Conservation (phyloP, 352 stramenopile species). For the Pythium brassicae region DNA sequence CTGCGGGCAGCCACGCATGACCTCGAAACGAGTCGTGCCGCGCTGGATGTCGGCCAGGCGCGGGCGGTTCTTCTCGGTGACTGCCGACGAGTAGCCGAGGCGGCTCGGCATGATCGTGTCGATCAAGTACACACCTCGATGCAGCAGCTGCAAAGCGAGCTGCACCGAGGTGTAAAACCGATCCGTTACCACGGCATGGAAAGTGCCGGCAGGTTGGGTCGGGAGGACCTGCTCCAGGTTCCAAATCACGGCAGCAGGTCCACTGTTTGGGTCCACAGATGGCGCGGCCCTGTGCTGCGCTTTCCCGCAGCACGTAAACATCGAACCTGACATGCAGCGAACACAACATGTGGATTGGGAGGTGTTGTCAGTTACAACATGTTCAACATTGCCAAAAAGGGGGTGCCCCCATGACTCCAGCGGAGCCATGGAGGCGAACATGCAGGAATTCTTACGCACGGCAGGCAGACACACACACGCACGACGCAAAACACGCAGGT, state of each 20-base stretch:
- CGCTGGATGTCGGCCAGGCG: neutral
- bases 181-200: neutral
- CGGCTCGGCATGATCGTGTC: neutral
- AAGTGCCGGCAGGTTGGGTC: too few relatives aligned
- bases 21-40: neutral
- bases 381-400: neutral
- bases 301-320: neutral
- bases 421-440: neutral
- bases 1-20: neutral
- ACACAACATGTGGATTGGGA: neutral
- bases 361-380: neutral
- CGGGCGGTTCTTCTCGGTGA: neutral
- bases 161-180: constrained; percentile 2
- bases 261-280: neutral
- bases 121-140: neutral
- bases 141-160: neutral
- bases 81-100: neutral
- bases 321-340: neutral
- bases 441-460: too few relatives aligned
- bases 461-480: too few relatives aligned
- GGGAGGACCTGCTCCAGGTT: too few relatives aligned
- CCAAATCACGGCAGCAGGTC: too few relatives aligned
- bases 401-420: too few relatives aligned
- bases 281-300: neutral
- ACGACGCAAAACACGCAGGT: too few relatives aligned